Percentiles rank a stretch among this genome's conserved stretches.
These are phyloP conservation scores for Ascochyta fabae DNA, from an alignment of 2,329 filamentous ascomycete genomes.

Conservation along the genomic window DNA sequence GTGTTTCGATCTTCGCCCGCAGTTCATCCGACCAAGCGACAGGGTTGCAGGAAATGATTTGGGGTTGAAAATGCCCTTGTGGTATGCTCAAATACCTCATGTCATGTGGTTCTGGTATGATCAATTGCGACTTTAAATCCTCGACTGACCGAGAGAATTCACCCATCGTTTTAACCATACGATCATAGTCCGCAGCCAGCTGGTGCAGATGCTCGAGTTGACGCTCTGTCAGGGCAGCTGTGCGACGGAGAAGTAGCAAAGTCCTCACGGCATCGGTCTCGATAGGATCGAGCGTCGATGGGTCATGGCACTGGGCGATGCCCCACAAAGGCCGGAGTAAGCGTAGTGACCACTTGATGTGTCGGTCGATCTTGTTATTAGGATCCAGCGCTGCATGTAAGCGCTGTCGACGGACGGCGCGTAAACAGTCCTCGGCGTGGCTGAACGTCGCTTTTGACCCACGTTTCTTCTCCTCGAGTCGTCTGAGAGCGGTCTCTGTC, in stretches of 20 bases:
- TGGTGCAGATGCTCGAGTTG: slow-evolving; percentile 27
- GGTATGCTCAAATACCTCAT: too few species aligned
- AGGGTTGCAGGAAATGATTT: slow-evolving; percentile 23
- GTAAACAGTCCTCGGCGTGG: slow-evolving; percentile 38
- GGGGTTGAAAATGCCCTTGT: too few species aligned
- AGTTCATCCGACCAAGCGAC: slow-evolving; percentile 34
- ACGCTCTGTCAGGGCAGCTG: slow-evolving; percentile 23
- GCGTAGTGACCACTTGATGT: slow-evolving; percentile 32
- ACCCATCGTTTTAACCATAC: slow-evolving; percentile 24
- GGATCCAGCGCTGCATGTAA: slow-evolving; percentile 26
- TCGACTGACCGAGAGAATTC: slow-evolving; percentile 12
- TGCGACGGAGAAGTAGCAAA: slow-evolving; percentile 33
- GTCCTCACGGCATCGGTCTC: slow-evolving; percentile 29
- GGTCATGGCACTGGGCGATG: slow-evolving; percentile 15
- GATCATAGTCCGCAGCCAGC: slow-evolving; percentile 27
- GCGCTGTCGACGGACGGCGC: slow-evolving; percentile 33
- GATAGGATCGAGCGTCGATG: slow-evolving; percentile 14
- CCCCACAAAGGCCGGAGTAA: slow-evolving; percentile 33
- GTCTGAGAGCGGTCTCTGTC: slow-evolving; percentile 28
- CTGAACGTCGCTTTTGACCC: slow-evolving; percentile 28
- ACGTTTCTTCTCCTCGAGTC: slow-evolving; percentile 29
- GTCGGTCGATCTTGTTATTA: slow-evolving; percentile 17
- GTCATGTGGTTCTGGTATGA: slow-evolving; percentile 2
- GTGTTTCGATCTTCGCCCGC: slow-evolving; percentile 15
- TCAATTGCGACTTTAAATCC: slow-evolving; percentile 25